phyloP scores from a whole-genome alignment of 331 rosid genomes.

The Pyracantha coccinea region DNA sequence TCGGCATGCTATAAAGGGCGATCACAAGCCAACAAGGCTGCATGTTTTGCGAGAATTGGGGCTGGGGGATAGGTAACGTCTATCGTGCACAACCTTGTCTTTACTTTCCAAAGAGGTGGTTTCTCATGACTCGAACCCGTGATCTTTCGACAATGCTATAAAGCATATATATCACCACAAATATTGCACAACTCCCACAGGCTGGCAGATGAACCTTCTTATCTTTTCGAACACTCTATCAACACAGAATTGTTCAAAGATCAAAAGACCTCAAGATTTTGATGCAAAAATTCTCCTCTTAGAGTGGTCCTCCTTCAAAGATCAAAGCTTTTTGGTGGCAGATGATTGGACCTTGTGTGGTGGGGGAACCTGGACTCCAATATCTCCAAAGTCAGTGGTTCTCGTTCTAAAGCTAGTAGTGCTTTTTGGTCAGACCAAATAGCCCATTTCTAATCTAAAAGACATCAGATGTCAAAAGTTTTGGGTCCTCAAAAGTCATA shows the following conservation, averaged over 20 bases:
- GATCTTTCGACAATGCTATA: background rate
- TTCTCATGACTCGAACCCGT: no score
- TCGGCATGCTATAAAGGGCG: background rate
- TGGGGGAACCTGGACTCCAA: background rate
- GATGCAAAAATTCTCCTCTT: conserved; percentile 18
- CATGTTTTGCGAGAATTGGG: no score
- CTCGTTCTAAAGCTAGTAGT: background rate
- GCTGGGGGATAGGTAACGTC: no score
- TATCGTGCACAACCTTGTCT: no score
- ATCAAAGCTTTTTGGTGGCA: background rate
- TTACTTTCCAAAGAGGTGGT: no score
- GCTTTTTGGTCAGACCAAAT: background rate
- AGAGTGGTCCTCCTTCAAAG: conserved; percentile 2
- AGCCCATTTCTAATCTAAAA: background rate
- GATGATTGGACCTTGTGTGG: conserved; percentile 6
- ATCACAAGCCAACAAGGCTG: accelerated
- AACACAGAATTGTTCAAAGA: conserved; percentile 7
- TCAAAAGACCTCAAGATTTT: background rate
- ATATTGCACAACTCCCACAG: background rate
- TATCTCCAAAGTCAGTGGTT: background rate
- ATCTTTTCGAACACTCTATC: conserved; percentile 17
- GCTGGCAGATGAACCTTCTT: conserved; percentile 9
- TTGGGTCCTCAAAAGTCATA: background rate
- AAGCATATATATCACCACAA: background rate
- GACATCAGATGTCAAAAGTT: background rate